Base-by-base conservation (phyloP, 495 filamentous ascomycete genomes). In the Penicillium flavigenum region DNA sequence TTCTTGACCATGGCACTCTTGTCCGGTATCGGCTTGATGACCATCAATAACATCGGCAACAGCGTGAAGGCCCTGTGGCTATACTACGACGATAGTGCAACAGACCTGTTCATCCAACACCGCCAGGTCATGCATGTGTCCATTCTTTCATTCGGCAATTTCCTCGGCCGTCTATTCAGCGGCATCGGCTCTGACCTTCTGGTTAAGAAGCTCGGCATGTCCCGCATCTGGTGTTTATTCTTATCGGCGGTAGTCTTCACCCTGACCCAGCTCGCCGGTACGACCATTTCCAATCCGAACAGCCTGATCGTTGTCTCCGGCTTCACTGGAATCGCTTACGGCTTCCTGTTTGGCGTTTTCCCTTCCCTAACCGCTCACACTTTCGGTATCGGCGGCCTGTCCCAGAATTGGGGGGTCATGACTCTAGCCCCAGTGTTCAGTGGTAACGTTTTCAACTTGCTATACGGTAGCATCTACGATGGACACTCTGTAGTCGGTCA, bases 31-130 rank as follows among this genome's bases (percentile, higher is more conserved):
- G 94, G 94, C 11, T 72, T 98, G 65, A 98, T 98, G 94, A 98
- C 95, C 3, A 98, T 98, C 70, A 98, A 98, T 72, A 98, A 98
- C 66, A 98, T 98, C 70, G 95, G 94, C 46, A 95, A 96, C 67
- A 87, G 92, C 68, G 90, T 83, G 52, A 82, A 82, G 67, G 84
- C 86, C 17, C 79, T 96, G 9, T 96, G 92, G 92, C 83, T 80
- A 42, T 83, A 88, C 66, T 94, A 89, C 66, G 90, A 96, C 63
- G 81, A 88, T 67, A 85, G 81, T 26, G 88, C 86, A 1, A 74
- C 79, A 48, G 77, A 87, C 27, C 80, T 86, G 36, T 94, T 92
- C 70, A 88, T 98, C 47, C 84, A 89, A 26, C 79, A 89, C 53
- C 83, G 85, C 49, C 94, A 98, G 76, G 85, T 93, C 54, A 83